A percentile compares a stretch with the other conserved stretches of the same genome.
These are phyloP conservation scores for Xylariaceae sp. DNA, from an alignment of 2,329 filamentous ascomycete species.

Conservation along the genomic window DNA sequence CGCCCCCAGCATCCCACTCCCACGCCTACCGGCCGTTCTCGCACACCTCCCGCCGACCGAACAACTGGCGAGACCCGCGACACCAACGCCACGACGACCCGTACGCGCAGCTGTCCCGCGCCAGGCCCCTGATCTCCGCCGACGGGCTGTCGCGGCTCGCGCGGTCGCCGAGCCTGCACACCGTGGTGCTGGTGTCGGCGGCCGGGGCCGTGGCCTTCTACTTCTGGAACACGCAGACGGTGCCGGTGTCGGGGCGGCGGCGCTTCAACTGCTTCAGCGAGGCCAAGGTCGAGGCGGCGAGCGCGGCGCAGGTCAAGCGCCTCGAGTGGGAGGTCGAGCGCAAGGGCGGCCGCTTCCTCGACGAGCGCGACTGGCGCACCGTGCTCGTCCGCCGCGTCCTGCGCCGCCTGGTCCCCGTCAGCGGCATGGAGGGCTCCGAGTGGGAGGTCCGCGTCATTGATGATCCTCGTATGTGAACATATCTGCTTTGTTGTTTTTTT, in stretches of 20 bases:
- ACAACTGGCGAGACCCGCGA: constrained; percentile 32
- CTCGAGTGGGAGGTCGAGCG: constrained; percentile 61
- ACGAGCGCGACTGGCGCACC: constrained; percentile 63
- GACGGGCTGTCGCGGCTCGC: constrained; percentile 42
- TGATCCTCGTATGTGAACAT: constrained; percentile 53
- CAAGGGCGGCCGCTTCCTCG: constrained; percentile 61
- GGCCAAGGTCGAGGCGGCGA: constrained; percentile 58
- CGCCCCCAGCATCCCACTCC: constrained; percentile 8
- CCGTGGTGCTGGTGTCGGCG: constrained; percentile 49
- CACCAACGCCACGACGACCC: constrained; percentile 20
- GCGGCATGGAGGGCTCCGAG: constrained; percentile 60
- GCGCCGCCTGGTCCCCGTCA: constrained; percentile 69
- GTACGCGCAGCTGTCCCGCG: constrained; percentile 30
- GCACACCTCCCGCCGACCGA: constrained; percentile 26
- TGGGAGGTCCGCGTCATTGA: constrained; percentile 81
- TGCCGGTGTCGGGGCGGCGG: constrained; percentile 72
- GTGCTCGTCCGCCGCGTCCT: constrained; percentile 68
- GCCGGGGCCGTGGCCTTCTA: constrained; percentile 64
- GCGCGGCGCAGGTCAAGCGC: constrained; percentile 56
- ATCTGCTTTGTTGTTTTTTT: too few relatives aligned
- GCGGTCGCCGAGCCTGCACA: constrained; percentile 46
- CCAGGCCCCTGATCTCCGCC: constrained; percentile 48
- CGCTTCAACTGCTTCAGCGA: constrained; percentile 74
- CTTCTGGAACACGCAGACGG: constrained; percentile 71
- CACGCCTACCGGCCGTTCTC: constrained; percentile 25